These are phyloP conservation scores for Populus alba DNA, from an alignment of 345 rosid species.

Conservation along the genomic window DNA sequence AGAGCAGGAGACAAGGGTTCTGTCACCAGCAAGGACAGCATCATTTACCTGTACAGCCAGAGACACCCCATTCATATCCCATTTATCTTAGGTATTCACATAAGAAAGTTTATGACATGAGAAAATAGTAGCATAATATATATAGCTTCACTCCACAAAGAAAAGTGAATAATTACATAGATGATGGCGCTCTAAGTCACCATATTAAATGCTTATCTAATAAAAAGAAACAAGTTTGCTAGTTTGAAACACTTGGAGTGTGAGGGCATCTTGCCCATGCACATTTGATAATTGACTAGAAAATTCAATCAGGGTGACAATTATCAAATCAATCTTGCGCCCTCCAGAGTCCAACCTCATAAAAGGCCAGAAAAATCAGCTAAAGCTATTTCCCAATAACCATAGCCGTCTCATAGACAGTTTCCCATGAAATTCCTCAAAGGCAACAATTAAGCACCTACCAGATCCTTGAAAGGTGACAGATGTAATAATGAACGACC, in stretches of 20 bases:
- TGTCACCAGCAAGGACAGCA: constrained; percentile 71
- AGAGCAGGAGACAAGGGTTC: constrained; percentile 87
- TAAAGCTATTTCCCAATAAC: neutral
- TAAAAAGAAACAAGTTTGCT: neutral
- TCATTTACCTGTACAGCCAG: constrained; percentile 79
- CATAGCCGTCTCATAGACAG: too few species aligned
- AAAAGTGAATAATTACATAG: neutral
- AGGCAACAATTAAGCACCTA: neutral
- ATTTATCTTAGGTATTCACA: neutral
- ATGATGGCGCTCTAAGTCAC: constrained; percentile 3
- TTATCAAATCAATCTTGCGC: neutral
- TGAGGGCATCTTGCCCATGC: neutral
- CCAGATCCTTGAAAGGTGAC: neutral
- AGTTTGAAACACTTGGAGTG: neutral
- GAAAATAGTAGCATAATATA: neutral
- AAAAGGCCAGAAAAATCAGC: neutral
- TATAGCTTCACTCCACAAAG: neutral
- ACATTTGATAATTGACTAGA: neutral
- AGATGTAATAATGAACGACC: constrained; percentile 4
- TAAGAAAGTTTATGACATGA: neutral
- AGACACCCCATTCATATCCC: constrained; percentile 2
- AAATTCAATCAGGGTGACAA: neutral
- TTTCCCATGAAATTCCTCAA: too few species aligned
- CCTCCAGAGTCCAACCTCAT: neutral
- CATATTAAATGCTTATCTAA: neutral